A percentile compares a stretch with the other conserved stretches of the same genome.
phyloP scores from a whole-genome alignment of 352 stramenopile species.

The Phytophthora lateralis region DNA sequence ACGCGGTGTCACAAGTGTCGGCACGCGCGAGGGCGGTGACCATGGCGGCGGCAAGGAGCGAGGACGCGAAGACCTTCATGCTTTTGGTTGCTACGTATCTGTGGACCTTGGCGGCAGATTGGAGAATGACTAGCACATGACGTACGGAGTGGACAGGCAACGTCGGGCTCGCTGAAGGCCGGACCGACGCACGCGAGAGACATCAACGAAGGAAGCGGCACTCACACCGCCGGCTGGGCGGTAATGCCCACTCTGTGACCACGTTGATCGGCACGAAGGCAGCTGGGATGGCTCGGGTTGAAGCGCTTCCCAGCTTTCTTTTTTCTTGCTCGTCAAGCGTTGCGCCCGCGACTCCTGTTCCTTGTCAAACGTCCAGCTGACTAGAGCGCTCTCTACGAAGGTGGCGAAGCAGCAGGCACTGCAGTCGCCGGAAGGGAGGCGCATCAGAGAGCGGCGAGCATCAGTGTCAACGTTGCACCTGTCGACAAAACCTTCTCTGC shows the following conservation, averaged over 20 bases:
- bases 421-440: no score
- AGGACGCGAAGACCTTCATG: slow-evolving; percentile 39
- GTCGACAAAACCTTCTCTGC: no score
- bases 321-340: no score
- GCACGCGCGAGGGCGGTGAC: slow-evolving; percentile 23
- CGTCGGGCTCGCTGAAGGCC: not conserved
- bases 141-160: slow-evolving; percentile 18
- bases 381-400: no score
- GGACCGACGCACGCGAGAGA: no score
- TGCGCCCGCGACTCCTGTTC: no score
- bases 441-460: no score
- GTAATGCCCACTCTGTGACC: not conserved
- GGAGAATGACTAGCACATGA: slow-evolving; percentile 13
- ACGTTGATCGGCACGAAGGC: not conserved
- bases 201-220: not conserved
- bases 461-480: no score
- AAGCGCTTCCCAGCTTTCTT: not conserved
- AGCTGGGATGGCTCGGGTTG: not conserved
- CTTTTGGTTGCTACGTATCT: slow-evolving; percentile 14
- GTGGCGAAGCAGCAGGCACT: no score
- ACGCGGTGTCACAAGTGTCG: slow-evolving; percentile 28
- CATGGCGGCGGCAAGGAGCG: slow-evolving; percentile 25
- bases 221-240: not conserved
- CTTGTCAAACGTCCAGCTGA: no score
- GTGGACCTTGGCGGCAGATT: slow-evolving; percentile 20